Base-by-base conservation (phyloP, 2,329 filamentous ascomycete genomes). In the Aspergillus brunneoviolaceus region DNA sequence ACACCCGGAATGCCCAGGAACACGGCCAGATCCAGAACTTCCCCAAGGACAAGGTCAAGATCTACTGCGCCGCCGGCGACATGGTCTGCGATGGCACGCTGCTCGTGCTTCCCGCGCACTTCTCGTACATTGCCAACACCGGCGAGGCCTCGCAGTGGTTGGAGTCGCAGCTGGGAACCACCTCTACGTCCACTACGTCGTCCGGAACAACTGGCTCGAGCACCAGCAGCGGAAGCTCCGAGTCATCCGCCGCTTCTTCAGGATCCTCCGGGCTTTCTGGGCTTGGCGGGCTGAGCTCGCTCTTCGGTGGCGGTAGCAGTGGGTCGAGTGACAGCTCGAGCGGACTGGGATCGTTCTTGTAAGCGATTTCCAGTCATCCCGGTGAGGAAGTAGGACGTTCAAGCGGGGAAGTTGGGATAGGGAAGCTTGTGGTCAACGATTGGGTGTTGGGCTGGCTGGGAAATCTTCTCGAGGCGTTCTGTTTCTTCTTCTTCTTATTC, bases 51-150 rank as follows among this genome's bases (percentile, higher is more conserved):
- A 80, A 81, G 69, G 74, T 74, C 25, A 74, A 80, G 63, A 79
- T 82, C 16, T 77, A 81, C 45, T 84, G 82, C 57, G 77, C 80
- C 53, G 54, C 65, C 5, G 81, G 79, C 0, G 82, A 85, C 61
- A 61, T 78, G 50, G 82, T 85, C 16, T 85, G 82, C 63, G 58
- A 70, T 2, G 79, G 81, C 23, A 79, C 77, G 3, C 67, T 82
- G 57, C 69, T 77, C 45, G 69, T 80, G 16, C 68, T 75, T 0
- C 67, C 72, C 7, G 65, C 74, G 2, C 77, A 80, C 69, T 66
- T 78, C 47, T 72, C 72, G 11, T 81, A 80, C 58, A 63, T 60
- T 2, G 52, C 57, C 11, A 63, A 77, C 64, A 73, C 68, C 12
- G 57, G 50, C 2, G 70, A 69, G 9, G 76, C 75, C 12, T 67